Percentiles rank a stretch among this genome's conserved stretches.
Conservation (phyloP, 1,139 yeast genomes). For the Sugiyamaella novakii region DNA sequence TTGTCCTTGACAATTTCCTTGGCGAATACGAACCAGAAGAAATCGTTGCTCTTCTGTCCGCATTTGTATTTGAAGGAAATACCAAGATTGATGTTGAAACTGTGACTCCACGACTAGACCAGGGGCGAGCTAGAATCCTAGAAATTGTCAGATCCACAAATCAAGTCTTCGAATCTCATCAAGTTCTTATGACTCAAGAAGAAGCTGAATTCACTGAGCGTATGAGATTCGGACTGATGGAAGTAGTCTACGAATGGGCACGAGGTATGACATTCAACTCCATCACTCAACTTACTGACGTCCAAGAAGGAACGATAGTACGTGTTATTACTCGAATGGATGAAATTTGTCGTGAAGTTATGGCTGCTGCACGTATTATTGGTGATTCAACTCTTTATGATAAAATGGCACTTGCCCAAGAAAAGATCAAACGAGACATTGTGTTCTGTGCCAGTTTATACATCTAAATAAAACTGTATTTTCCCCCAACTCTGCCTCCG, state of each 20-base stretch:
- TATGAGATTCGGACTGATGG: slow-evolving; percentile 85
- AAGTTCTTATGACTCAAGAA: slow-evolving; percentile 76
- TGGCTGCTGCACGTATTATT: slow-evolving; percentile 89
- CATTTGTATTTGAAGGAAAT: slow-evolving; percentile 90
- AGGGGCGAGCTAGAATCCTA: slow-evolving; percentile 69
- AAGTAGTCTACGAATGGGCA: slow-evolving; percentile 98
- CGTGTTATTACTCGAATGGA: slow-evolving; percentile 92
- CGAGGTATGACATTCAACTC: slow-evolving; percentile 89
- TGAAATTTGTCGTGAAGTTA: slow-evolving; percentile 93
- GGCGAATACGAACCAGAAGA: slow-evolving; percentile 96
- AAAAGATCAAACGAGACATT: slow-evolving; percentile 90
- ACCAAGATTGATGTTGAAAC: slow-evolving; percentile 57
- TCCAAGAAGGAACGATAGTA: slow-evolving; percentile 97
- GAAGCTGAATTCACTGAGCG: slow-evolving; percentile 83
- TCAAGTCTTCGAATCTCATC: slow-evolving; percentile 63
- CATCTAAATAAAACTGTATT: slow-evolving; percentile 54
- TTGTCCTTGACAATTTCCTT: slow-evolving; percentile 84
- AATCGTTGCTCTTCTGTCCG: slow-evolving; percentile 87
- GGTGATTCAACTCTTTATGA: slow-evolving; percentile 88
- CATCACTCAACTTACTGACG: slow-evolving; percentile 83
- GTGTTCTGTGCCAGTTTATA: slow-evolving; percentile 96
- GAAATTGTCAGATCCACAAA: slow-evolving; percentile 69
- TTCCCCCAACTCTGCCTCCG: too few relatives aligned
- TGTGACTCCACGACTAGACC: slow-evolving; percentile 80
- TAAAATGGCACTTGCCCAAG: slow-evolving; percentile 92